These are phyloP conservation scores for Pythium volutum DNA, from an alignment of 352 stramenopile species.

Conservation along the genomic window DNA sequence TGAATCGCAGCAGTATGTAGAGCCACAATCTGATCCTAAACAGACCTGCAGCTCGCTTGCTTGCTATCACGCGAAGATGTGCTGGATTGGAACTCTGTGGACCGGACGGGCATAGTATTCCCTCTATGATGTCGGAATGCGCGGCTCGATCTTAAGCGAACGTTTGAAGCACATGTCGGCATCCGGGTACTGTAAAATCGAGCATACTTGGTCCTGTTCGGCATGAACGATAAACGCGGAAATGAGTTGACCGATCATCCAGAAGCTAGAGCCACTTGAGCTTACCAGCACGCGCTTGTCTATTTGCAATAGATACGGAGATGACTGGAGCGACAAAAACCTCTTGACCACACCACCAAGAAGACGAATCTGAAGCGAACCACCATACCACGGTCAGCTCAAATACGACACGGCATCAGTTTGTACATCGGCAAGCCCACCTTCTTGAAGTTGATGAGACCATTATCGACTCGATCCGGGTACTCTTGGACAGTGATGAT, in stretches of 20 bases:
- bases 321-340: slow-evolving; percentile 66
- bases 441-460: slow-evolving; percentile 89
- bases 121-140: slow-evolving; percentile 46
- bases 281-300: slow-evolving; percentile 82
- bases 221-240: neutral
- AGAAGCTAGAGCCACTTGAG: neutral
- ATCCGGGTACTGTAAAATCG: slow-evolving; percentile 54
- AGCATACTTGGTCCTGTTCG: slow-evolving; percentile 81
- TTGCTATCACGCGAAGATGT: neutral
- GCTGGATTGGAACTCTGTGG: neutral
- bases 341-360: slow-evolving; percentile 57
- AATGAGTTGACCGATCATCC: neutral
- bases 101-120: neutral
- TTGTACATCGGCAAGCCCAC: slow-evolving; percentile 15
- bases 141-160: slow-evolving; percentile 80
- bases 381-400: neutral
- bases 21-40: too few species aligned
- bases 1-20: too few species aligned
- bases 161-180: slow-evolving; percentile 75
- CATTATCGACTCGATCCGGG: slow-evolving; percentile 67
- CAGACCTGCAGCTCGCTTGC: too few species aligned
- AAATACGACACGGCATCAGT: neutral
- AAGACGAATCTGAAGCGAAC: slow-evolving; percentile 50
- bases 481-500: slow-evolving; percentile 83
- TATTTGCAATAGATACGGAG: slow-evolving; percentile 72